phyloP scores from a whole-genome alignment of 345 rosid species.

The Euphorbia lathyris region DNA sequence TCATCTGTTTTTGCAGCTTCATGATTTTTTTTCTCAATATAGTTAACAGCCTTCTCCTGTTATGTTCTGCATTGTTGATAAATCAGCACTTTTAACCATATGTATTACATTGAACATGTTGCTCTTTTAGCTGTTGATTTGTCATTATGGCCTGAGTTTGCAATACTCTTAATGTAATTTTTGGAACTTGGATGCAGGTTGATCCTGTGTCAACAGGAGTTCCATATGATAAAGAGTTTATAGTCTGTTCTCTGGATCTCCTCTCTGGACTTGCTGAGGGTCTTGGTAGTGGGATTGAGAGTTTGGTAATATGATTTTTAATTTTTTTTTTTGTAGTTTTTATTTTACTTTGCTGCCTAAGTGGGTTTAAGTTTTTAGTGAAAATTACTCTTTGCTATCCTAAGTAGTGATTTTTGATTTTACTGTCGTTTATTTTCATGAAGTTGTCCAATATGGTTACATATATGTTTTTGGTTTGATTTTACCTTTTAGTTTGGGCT shows the following conservation, averaged over 20 bases:
- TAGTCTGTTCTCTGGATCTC: slow-evolving; percentile 89
- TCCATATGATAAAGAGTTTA: slow-evolving; percentile 83
- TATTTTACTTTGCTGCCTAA: neutral
- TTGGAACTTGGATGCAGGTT: slow-evolving; percentile 46
- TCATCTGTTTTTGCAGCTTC: neutral
- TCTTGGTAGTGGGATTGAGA: slow-evolving; percentile 86
- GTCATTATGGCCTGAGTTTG: neutral
- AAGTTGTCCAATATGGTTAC: neutral
- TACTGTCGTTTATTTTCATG: neutral
- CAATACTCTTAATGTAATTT: neutral
- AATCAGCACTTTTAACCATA: neutral
- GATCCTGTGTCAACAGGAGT: slow-evolving; percentile 73
- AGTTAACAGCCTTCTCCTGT: neutral
- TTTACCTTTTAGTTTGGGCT: neutral
- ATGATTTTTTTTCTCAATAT: neutral
- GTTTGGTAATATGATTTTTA: slow-evolving; percentile 60
- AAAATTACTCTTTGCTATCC: neutral
- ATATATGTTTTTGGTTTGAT: neutral
- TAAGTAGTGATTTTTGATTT: neutral
- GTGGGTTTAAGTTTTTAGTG: neutral
- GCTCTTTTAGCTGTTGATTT: neutral
- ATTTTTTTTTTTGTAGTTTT: slow-evolving; percentile 4
- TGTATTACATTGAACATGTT: neutral
- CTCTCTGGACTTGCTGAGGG: slow-evolving; percentile 96
- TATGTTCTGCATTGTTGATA: neutral